A percentile compares a stretch with the other conserved stretches of the same genome.
phyloP scores from a whole-genome alignment of 2,329 filamentous ascomycete genomes.

The Aspergillus intermedius region DNA sequence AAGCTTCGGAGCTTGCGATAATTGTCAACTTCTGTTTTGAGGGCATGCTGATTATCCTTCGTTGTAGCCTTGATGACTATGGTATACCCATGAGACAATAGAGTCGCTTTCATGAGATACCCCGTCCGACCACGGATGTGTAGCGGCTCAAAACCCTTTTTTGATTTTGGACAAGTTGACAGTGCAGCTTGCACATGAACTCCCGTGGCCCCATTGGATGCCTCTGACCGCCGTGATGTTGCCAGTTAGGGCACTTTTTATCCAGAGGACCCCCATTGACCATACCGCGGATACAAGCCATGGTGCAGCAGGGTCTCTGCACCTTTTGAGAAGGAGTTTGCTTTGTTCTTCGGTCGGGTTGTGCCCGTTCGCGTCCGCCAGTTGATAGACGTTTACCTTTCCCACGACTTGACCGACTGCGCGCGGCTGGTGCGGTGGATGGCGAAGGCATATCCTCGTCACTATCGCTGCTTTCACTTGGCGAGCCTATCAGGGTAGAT shows the following conservation, averaged over 20 bases:
- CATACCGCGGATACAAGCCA: conserved; percentile 16
- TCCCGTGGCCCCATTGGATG: conserved; percentile 22
- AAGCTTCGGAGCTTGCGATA: conserved; percentile 16
- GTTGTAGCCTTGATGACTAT: conserved; percentile 23
- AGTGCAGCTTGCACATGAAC: conserved; percentile 13
- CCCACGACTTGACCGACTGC: conserved; percentile 18
- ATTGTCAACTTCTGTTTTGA: conserved; percentile 18
- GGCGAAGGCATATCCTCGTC: conserved; percentile 10
- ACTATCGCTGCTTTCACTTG: conserved; percentile 14
- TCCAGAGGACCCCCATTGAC: conserved; percentile 14
- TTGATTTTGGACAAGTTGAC: conserved; percentile 13
- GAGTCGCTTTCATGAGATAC: conserved; percentile 22
- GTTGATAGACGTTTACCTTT: conserved; percentile 8
- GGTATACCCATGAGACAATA: conserved; percentile 22
- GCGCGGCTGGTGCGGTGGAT: conserved; percentile 10
- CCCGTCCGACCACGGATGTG: conserved; percentile 19
- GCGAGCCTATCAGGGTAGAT: conserved; percentile 8
- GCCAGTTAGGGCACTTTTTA: conserved; percentile 29
- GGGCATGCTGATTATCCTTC: conserved; percentile 10
- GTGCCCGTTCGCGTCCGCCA: conserved; percentile 12
- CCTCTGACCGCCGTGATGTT: conserved; percentile 15
- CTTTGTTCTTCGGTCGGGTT: conserved; percentile 3
- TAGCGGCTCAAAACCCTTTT: conserved; percentile 18
- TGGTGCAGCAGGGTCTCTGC: conserved; percentile 15
- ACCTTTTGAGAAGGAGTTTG: conserved; percentile 7